Evolutionary conservation across 108 stramenopile species (phyloP), one percentile per base, ranked within the genome.

Genomic region (Pseudonitzschia delicatissima): DNA sequence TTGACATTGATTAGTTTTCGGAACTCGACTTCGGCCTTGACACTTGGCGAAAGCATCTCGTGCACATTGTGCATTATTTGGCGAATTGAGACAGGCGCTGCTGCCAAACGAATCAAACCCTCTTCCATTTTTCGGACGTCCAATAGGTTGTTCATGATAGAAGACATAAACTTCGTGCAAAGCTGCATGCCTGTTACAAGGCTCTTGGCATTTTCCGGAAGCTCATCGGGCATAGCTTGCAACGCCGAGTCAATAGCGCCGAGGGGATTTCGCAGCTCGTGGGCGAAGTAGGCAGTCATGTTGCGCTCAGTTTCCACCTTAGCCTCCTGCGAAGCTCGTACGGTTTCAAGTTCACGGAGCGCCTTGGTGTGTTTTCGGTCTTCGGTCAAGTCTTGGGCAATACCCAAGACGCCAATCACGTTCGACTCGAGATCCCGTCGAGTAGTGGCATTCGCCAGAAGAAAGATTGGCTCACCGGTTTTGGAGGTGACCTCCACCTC

Each of bases 271-370:
- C 86, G 75, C 13, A 87, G 50, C 58, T 87, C 86, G 59, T 87
- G 86, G 0, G 86, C 86, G 66, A 87, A 87, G 51, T 87, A 87
- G 1, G 86, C 86, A 8, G 86, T 87, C 86, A 87, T 87, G 57
- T 87, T 87, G 27, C 86, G 35, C 52, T 87, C 86, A 21, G 86
- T 87, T 44, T 87, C 82, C 26, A 87, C 86, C 64, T 82, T 84
- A 12, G 86, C 86, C 37, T 84, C 86, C 45, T 87, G 85, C 45
- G 69, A 66, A 3, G 86, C 86, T 20, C 73, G 79, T 1, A 80
- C 34, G 29, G 71, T 77, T 61, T 87, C 79, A 81, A 84, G 73
- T 51, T 88, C 65, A 31, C 81, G 79, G 4, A 87, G 72, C 65
- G 73, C 81, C 33, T 66, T 62, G n/a, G 72, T 58, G 36, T 82